Base-by-base conservation (phyloP, 164 flowering plant species). In the Vitis rupestris region DNA sequence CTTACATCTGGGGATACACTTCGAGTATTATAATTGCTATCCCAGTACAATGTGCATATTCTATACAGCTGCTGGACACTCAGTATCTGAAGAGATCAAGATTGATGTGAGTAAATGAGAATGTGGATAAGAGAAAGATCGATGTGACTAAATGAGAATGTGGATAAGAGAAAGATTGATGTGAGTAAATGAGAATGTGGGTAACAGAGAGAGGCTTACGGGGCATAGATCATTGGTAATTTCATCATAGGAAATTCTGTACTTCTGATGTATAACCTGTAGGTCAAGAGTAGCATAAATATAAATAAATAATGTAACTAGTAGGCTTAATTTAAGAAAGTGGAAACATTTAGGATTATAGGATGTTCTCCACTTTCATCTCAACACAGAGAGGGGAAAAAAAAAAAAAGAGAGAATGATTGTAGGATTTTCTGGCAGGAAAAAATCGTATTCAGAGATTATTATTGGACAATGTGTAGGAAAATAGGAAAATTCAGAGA, bases 41-140 rank as follows among this genome's bases (percentile, higher is more conserved):
- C 95, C 92, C 92, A 88, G 79, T 90, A 90, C 17, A 90, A 69
- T 2, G 92, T 86, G 63, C 95, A 90, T 72, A 90, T 88, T 88
- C 95, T 84, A 63, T 90, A 88, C 67, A 90, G 84, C 74, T 90
- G 95, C 82, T 90, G 95, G 16, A 90, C 95, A 70, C 92, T 88
- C 60, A 90, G 76, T 68, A 90, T 74, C 95, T 90, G 87, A 67
- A 74, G 48, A 63, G 66, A 58, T 49, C 51, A 75, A 63, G 63
- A 66, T 57, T 37, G 64, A 67, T 55, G 48, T 57, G 7, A 23
- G 59, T 37, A 47, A 61, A 56, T 68, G 54, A 63, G 56, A 64
- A 37, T 59, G 47, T 1, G 15, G 11, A 27, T 2, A 52, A 13
- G 37, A 59, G 12, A 59, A 50, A 63, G 44, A 12, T 37, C 1